Conservation (phyloP, 176 grass and related monocot genomes). For the Aegilops speltoides region DNA sequence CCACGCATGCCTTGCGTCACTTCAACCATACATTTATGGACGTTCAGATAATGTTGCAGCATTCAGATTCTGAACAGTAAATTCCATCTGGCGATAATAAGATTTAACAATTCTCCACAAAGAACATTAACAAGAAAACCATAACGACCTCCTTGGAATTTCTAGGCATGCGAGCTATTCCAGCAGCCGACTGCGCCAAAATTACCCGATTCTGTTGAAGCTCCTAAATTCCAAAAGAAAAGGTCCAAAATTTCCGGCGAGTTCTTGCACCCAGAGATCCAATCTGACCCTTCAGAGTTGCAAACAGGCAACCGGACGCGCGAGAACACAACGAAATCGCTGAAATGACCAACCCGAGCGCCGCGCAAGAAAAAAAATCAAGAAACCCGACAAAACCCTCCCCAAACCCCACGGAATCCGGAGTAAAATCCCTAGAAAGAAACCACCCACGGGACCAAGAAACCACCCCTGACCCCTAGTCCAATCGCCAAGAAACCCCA, state of each 20-base stretch:
- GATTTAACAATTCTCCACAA: background rate
- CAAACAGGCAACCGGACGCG: background rate
- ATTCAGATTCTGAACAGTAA: slow-evolving; percentile 5
- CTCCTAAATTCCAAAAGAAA: background rate
- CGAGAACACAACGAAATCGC: background rate
- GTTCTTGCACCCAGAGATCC: slow-evolving; percentile 16
- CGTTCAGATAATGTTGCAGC: background rate
- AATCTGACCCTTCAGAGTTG: background rate
- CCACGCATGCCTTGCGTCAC: background rate
- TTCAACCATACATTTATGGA: background rate
- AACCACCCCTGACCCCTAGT: background rate
- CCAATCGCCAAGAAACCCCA: background rate
- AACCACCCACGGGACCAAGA: background rate
- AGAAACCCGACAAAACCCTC: slow-evolving; percentile 18
- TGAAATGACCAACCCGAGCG: background rate
- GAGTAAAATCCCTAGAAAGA: background rate
- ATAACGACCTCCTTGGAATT: background rate
- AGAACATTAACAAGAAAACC: background rate
- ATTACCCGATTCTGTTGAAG: background rate
- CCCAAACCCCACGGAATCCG: background rate
- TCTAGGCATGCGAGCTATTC: background rate
- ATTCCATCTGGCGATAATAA: background rate
- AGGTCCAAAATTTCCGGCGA: background rate
- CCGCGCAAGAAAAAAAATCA: background rate
- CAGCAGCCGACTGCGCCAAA: background rate